Evolutionary conservation across 1,139 yeast species (phyloP), one percentile per base, ranked within the genome.

Genomic region (Geotrichum candidum): DNA sequence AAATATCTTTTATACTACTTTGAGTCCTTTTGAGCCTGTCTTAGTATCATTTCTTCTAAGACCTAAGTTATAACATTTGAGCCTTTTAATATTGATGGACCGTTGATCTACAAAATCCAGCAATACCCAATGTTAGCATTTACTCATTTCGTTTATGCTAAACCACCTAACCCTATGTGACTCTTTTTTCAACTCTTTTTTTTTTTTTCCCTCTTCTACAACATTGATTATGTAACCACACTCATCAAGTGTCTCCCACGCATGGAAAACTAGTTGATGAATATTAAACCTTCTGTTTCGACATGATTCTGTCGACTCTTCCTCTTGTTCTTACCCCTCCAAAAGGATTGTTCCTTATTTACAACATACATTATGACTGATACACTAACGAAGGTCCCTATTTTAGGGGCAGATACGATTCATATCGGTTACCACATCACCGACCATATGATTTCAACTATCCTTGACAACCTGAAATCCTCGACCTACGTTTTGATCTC

Each of bases 401-500:
- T 77, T 90, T 70, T 95, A 72, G 97, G 97, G 45, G 76, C 83
- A 67, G 94, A 92, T 62, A 81, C 88, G 63, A 91, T 95, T 75
- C 96, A 90, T 74, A 90, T 95, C 65, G 99, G 99, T 50, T 90
- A 87, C 78, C 84, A 87, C 63, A 85, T 92, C 68, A 87, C 84
- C 67, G 80, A 81, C 66, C 95, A 90, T 72, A 86, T 94, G 64
- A 90, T 90, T 61, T 75, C 80, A 29, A 90, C 90, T 67, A 83
- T 88, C 59, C 78, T 91, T 52, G 69, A 77, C 23, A 80, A 80
- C 56, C 80, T 87, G 70, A 82, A 85, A 58, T 89, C 97, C 7
- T 90, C 98, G 5, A 92, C 98, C 18, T 95, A 94, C 77, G 97
- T 91, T 63, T 79, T 95, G 65, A 82, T 94, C 67, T 90, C 97